These are phyloP conservation scores for Geranium incanum DNA, from an alignment of 441 rosid genomes.

Conservation along the genomic window DNA sequence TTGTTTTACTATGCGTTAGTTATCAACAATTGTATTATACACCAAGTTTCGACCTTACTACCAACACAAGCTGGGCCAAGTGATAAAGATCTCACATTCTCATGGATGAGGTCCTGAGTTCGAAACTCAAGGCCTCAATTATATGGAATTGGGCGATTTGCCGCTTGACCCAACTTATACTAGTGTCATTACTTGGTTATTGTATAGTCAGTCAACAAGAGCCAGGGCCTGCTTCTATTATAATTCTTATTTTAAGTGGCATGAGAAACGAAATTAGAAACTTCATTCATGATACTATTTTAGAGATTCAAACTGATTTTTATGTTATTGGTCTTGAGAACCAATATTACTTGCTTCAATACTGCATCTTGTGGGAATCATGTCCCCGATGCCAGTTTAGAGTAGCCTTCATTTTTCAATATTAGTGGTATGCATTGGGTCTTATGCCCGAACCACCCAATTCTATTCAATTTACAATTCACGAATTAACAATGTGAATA, in stretches of 20 bases:
- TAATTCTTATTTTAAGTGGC: background rate
- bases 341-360: background rate
- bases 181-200: background rate
- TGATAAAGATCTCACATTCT: no score
- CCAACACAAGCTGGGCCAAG: no score
- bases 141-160: no score
- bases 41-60: no score
- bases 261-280: background rate
- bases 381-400: background rate
- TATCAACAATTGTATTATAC: no score
- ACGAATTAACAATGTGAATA: background rate
- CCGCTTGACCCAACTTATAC: no score
- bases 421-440: background rate
- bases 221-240: background rate
- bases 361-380: background rate
- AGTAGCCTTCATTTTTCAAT: background rate
- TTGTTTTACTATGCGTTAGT: no score
- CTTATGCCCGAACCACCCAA: background rate
- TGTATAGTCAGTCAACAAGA: background rate
- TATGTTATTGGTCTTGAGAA: background rate
- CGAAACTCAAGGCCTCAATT: no score
- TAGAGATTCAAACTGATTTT: background rate
- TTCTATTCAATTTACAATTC: background rate
- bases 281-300: background rate
- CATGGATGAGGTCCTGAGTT: no score